A percentile compares a stretch with the other conserved stretches of the same genome.
These are phyloP conservation scores for Ustilago tritici DNA, from an alignment of 1,284 basidiomycete species.

Conservation along the genomic window DNA sequence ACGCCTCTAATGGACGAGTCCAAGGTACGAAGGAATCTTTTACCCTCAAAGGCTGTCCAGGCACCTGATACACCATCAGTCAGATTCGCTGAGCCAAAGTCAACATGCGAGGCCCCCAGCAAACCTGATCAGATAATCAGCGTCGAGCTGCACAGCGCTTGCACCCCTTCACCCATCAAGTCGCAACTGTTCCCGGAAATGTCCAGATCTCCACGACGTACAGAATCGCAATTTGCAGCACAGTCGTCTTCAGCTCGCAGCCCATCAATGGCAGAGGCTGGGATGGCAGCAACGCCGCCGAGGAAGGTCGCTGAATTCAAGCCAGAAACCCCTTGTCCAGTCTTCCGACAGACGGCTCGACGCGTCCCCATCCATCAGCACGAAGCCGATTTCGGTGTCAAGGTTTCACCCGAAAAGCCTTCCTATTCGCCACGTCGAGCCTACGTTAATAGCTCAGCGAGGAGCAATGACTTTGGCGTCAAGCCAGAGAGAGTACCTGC, in stretches of 20 bases:
- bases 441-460: conserved; percentile 40
- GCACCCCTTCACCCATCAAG: conserved; percentile 11
- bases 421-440: conserved; percentile 35
- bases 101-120: conserved; percentile 7
- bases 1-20: background rate
- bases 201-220: background rate
- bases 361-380: conserved; percentile 50
- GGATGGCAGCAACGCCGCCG: conserved; percentile 17
- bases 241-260: conserved; percentile 8
- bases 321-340: conserved; percentile 30
- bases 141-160: background rate
- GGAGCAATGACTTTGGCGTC: conserved; percentile 23
- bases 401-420: conserved; percentile 39
- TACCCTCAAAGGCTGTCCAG: conserved; percentile 4
- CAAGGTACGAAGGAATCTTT: background rate
- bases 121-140: background rate
- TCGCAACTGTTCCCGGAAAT: background rate
- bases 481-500: conserved; percentile 42
- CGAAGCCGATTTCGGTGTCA: conserved; percentile 52
- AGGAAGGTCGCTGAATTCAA: conserved; percentile 3
- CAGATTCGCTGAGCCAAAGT: conserved; percentile 17
- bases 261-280: background rate
- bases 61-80: conserved; percentile 24
- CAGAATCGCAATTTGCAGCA: background rate
- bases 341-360: conserved; percentile 48